A percentile compares a stretch with the other conserved stretches of the same genome.
phyloP scores from a whole-genome alignment of 441 rosid genomes.

The Pelargonium australe region DNA sequence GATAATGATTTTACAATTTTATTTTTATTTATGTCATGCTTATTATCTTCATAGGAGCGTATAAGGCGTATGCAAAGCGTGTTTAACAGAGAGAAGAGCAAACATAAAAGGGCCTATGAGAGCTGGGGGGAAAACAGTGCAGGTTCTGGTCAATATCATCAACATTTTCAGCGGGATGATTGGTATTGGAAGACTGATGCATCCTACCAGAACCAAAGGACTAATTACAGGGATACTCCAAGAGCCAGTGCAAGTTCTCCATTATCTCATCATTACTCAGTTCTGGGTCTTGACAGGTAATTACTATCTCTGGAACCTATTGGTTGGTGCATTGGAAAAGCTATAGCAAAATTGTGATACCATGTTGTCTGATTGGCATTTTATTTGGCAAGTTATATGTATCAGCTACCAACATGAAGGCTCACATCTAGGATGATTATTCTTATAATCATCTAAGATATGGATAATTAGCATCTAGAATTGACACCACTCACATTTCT shows the following conservation, averaged over 20 bases:
- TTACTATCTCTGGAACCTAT: conserved; percentile 6
- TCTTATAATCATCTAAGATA: no score
- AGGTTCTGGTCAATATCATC: conserved; percentile 46
- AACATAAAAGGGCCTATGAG: conserved; percentile 60
- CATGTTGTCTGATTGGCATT: neutral
- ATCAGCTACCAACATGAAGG: no score
- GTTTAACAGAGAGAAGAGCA: conserved; percentile 80
- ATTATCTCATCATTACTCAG: conserved; percentile 86
- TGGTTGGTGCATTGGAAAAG: conserved; percentile 1
- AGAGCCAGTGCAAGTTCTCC: conserved; percentile 50
- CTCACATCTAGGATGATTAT: no score
- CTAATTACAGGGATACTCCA: conserved; percentile 49
- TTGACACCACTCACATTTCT: conserved; percentile 1
- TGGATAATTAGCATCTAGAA: neutral
- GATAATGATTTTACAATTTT: conserved; percentile 6
- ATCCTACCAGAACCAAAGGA: conserved; percentile 53
- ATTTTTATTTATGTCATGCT: conserved; percentile 2
- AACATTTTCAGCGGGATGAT: conserved; percentile 86
- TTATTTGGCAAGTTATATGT: neutral
- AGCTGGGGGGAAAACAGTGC: conserved; percentile 70
- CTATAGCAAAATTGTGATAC: neutral
- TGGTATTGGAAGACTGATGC: conserved; percentile 91
- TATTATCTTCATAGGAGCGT: conserved; percentile 54
- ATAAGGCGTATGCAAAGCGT: conserved; percentile 95
- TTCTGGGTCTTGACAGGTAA: conserved; percentile 91